Conservation (phyloP, 1,284 basidiomycete genomes). For the Ceratobasidium sp. region DNA sequence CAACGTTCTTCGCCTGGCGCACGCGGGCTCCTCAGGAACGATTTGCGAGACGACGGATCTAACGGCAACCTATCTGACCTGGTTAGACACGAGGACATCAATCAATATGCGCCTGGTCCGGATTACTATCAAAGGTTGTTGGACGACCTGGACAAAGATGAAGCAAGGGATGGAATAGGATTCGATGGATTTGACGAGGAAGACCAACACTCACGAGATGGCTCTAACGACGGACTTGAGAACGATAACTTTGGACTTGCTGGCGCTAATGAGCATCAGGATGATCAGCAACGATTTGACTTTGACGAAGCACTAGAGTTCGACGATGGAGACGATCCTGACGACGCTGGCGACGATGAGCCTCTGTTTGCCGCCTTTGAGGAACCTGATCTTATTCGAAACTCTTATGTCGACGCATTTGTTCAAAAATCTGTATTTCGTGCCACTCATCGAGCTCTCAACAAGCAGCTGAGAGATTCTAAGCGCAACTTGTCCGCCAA, state of each 20-base stretch:
- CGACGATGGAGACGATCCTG: neutral
- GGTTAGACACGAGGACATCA: neutral
- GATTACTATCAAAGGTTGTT: neutral
- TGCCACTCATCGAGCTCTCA: slow-evolving; percentile 10
- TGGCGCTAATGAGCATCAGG: neutral
- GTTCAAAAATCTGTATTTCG: slow-evolving; percentile 12
- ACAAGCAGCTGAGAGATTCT: slow-evolving; percentile 10
- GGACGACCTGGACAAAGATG: neutral
- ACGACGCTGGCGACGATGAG: neutral
- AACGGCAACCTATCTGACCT: neutral
- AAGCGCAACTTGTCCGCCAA: neutral
- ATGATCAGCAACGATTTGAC: neutral
- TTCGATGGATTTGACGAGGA: neutral
- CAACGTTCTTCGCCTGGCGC: neutral
- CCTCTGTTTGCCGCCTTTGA: slow-evolving; percentile 8
- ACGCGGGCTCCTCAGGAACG: neutral
- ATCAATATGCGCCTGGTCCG: too few relatives aligned
- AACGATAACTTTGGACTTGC: neutral
- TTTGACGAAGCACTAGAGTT: neutral
- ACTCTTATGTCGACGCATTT: slow-evolving; percentile 22
- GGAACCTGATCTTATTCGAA: slow-evolving; percentile 6
- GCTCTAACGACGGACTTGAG: neutral
- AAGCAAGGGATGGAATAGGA: neutral
- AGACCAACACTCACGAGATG: neutral
- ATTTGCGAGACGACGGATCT: neutral